Evolutionary conservation across 805 yeast species (phyloP).

Genomic region (Hanseniaspora vineae): DNA sequence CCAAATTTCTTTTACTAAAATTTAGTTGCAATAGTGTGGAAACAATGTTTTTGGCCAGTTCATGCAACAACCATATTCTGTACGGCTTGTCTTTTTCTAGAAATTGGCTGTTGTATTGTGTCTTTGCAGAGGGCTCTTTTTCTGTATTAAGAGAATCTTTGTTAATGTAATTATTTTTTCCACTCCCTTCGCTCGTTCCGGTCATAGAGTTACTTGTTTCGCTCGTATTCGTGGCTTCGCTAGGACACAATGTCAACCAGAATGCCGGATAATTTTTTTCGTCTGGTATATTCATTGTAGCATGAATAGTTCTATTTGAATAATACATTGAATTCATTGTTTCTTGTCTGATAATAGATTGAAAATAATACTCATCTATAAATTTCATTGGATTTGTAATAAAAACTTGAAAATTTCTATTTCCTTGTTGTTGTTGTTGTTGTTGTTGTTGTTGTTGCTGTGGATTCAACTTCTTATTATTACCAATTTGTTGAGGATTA

Average conservation of each 20-base stretch:
- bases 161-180: too few relatives aligned
- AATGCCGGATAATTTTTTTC: conserved; percentile 5
- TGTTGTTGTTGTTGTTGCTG: conserved; percentile 3
- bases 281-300: conserved; percentile 7
- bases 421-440: conserved; percentile 5
- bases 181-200: too few relatives aligned
- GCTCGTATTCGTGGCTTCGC: background rate
- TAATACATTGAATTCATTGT: conserved; percentile 1
- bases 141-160: too few relatives aligned
- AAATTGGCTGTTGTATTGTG: background rate
- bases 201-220: too few relatives aligned
- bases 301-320: conserved; percentile 6
- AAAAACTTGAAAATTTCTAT: conserved; percentile 11
- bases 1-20: conserved; percentile 1
- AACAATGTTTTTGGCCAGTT: conserved; percentile 1
- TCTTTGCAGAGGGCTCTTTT: too few relatives aligned
- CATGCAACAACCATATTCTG: conserved; percentile 5
- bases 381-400: conserved; percentile 12
- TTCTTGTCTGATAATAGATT: conserved; percentile 5
- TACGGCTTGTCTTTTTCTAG: conserved; percentile 2
- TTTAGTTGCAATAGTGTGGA: conserved; percentile 2
- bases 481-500: conserved; percentile 33
- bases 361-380: conserved; percentile 14
- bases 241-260: conserved; percentile 4
- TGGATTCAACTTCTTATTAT: background rate